Evolutionary conservation across 805 yeast species (phyloP).

Genomic region (Zygosaccharomyces kombuchaensis): DNA sequence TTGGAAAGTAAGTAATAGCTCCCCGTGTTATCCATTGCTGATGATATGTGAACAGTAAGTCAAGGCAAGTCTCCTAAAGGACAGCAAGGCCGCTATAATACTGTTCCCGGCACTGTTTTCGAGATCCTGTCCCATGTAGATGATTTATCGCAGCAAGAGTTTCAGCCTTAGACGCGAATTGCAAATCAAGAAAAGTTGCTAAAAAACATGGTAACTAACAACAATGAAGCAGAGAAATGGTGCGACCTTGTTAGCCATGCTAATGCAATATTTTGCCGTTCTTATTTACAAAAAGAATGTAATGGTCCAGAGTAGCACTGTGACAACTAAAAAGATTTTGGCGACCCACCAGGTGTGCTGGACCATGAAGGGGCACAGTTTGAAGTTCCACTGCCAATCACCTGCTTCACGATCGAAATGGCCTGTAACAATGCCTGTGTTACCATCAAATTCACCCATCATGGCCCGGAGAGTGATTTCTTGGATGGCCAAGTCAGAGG

Average conservation of each 20-base stretch:
- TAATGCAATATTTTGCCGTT: background rate
- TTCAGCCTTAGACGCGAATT: constrained; percentile 11
- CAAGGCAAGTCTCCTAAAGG: background rate
- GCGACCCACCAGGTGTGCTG: constrained; percentile 98
- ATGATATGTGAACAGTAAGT: background rate
- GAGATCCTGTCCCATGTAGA: background rate
- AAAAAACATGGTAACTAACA: constrained; percentile 1
- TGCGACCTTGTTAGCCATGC: background rate
- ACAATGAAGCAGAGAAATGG: background rate
- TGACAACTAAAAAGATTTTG: constrained; percentile 46
- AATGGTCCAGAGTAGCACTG: constrained; percentile 39
- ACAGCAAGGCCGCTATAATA: background rate
- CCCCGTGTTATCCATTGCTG: constrained; percentile 11
- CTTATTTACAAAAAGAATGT: constrained; percentile 9
- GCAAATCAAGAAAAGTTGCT: constrained; percentile 4
- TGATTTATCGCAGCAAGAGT: background rate
- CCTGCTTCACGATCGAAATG: constrained; percentile 42
- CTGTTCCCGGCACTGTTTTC: background rate
- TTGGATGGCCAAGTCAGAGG: constrained; percentile 39
- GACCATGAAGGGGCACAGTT: constrained; percentile 73
- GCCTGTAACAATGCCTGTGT: constrained; percentile 80
- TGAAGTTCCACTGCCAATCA: constrained; percentile 64
- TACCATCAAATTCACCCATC: constrained; percentile 96
- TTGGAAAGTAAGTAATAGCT: constrained; percentile 17
- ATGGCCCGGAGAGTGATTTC: constrained; percentile 87